A percentile compares a stretch with the other conserved stretches of the same genome.
These are phyloP conservation scores for Tillandsia fasciculata DNA, from an alignment of 176 grass and related monocot species.

Conservation along the genomic window DNA sequence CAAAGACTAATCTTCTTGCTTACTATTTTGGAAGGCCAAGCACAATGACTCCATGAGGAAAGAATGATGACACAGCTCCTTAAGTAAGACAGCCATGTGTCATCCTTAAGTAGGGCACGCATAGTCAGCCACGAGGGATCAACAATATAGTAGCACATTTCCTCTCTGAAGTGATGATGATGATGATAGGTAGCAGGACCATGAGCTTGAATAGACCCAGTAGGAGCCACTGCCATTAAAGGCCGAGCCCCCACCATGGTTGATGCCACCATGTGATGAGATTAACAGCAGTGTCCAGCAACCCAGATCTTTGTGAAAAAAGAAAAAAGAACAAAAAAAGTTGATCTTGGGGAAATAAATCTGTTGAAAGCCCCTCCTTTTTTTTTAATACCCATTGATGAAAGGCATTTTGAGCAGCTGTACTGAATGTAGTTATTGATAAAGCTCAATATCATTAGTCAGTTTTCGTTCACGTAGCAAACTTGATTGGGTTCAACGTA, in stretches of 20 bases:
- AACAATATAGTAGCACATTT: neutral
- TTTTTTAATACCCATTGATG: too few species aligned
- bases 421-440: too few species aligned
- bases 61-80: too few species aligned
- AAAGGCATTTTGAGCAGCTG: too few species aligned
- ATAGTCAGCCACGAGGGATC: neutral
- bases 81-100: neutral
- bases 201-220: neutral
- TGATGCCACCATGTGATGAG: conserved; percentile 8
- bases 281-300: neutral
- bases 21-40: conserved; percentile 1
- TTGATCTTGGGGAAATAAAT: neutral
- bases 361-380: neutral
- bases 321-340: neutral
- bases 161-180: conserved; percentile 5
- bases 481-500: too few species aligned
- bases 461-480: too few species aligned
- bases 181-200: conserved; percentile 1
- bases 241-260: neutral
- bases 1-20: neutral
- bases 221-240: neutral
- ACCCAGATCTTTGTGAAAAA: neutral
- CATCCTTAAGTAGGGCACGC: neutral
- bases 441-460: too few species aligned
- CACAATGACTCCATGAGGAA: neutral